Conservation (phyloP, 2,329 filamentous ascomycete species). For the Hysterium pulicare region DNA sequence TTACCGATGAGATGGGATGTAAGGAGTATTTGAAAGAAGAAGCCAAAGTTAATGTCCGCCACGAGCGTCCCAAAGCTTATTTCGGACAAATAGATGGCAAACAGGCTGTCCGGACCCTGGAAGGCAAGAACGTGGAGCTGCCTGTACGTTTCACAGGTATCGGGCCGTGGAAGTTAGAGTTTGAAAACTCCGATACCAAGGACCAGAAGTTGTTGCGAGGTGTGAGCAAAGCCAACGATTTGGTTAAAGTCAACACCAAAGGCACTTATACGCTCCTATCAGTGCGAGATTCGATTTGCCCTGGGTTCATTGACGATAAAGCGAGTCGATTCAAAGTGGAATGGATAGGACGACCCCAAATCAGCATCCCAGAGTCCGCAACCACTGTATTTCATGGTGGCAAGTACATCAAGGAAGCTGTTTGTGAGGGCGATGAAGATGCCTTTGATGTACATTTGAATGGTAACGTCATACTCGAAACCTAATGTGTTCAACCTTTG, state of each 20-base stretch:
- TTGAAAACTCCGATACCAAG: conserved; percentile 61
- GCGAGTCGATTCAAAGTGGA: conserved; percentile 74
- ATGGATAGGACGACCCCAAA: conserved; percentile 78
- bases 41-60: conserved; percentile 78
- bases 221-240: conserved; percentile 62
- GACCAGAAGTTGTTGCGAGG: conserved; percentile 44
- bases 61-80: conserved; percentile 79
- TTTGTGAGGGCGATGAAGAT: conserved; percentile 94
- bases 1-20: conserved; percentile 83
- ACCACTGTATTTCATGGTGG: conserved; percentile 54
- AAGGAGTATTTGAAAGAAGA: conserved; percentile 83
- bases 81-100: conserved; percentile 86
- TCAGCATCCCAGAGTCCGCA: conserved; percentile 62
- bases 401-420: conserved; percentile 69
- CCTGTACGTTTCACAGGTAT: conserved; percentile 84
- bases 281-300: conserved; percentile 76
- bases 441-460: conserved; percentile 75
- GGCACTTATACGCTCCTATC: conserved; percentile 79
- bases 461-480: conserved; percentile 51
- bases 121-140: conserved; percentile 69
- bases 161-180: conserved; percentile 77
- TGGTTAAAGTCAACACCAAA: conserved; percentile 60
- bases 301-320: conserved; percentile 71
- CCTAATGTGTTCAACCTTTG: conserved; percentile 7
- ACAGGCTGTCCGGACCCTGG: conserved; percentile 69